These are phyloP conservation scores for Mucuna pruriens DNA, from an alignment of 306 rosid genomes.

Conservation along the genomic window DNA sequence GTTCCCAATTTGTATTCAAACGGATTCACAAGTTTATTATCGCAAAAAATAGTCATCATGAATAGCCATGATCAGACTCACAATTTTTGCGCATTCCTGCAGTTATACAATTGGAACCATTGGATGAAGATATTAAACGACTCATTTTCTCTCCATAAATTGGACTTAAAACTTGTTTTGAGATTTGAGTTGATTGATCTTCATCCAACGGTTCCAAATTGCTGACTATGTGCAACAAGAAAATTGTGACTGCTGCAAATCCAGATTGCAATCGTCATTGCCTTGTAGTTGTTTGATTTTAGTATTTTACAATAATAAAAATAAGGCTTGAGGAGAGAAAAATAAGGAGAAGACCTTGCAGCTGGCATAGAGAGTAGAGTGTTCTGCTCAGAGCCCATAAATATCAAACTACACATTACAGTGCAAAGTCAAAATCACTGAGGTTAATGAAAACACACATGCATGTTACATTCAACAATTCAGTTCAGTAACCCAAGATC, in stretches of 20 bases:
- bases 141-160: neutral
- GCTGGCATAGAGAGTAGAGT: too few relatives aligned
- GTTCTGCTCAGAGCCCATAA: neutral
- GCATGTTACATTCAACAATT: neutral
- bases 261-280: neutral
- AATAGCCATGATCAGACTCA: neutral
- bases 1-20: neutral
- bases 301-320: neutral
- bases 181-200: neutral
- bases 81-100: neutral
- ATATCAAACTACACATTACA: neutral
- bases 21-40: neutral
- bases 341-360: neutral
- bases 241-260: neutral
- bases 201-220: neutral
- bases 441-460: neutral
- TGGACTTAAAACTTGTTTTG: neutral
- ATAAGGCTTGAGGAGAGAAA: neutral
- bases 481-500: neutral
- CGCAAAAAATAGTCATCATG: slow-evolving; percentile 1
- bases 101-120: neutral
- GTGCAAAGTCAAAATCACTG: neutral
- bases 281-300: neutral
- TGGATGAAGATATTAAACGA: neutral
- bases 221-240: neutral